These are phyloP conservation scores for Monosporascus sp. DNA, from an alignment of 2,329 filamentous ascomycete species.

Conservation along the genomic window DNA sequence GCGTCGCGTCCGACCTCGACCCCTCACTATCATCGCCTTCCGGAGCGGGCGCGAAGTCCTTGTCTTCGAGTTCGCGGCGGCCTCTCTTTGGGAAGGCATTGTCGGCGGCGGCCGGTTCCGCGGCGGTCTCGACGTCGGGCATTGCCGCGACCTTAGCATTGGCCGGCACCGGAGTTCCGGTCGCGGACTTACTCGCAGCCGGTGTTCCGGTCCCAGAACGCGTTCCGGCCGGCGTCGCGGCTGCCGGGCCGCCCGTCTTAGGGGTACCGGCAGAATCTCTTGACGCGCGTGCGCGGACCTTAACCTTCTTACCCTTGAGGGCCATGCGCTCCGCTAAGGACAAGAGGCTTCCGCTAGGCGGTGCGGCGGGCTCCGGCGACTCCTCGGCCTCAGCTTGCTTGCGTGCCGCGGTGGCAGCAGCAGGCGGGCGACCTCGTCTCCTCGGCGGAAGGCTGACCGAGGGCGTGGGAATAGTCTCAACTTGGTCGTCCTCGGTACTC, in stretches of 20 bases:
- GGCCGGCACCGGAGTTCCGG: conserved; percentile 2
- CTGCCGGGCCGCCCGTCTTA: not conserved
- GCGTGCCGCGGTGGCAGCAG: conserved; percentile 7
- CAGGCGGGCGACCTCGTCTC: conserved; percentile 31
- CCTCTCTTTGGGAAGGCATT: conserved; percentile 7
- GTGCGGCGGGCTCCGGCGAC: conserved; percentile 7
- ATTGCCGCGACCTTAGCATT: conserved; percentile 1
- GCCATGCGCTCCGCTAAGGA: conserved; percentile 56
- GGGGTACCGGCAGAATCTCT: conserved; percentile 4
- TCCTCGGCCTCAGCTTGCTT: conserved; percentile 6
- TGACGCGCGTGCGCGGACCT: conserved; percentile 33
- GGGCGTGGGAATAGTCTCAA: not conserved
- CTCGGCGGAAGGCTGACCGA: conserved; percentile 12
- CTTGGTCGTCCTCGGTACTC: conserved; percentile 1
- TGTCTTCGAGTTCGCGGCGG: conserved; percentile 17
- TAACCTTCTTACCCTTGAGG: conserved; percentile 48
- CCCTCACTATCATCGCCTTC: not conserved
- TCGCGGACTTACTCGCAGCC: not conserved
- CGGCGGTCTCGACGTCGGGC: not conserved
- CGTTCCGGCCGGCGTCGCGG: not conserved
- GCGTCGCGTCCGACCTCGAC: conserved; percentile 12
- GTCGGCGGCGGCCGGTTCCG: not conserved
- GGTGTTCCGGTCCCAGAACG: not conserved
- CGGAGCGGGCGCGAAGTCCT: conserved; percentile 16
- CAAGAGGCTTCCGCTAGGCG: conserved; percentile 31